phyloP scores from a whole-genome alignment of 2,329 filamentous ascomycete species.

The Colletotrichum sojae region DNA sequence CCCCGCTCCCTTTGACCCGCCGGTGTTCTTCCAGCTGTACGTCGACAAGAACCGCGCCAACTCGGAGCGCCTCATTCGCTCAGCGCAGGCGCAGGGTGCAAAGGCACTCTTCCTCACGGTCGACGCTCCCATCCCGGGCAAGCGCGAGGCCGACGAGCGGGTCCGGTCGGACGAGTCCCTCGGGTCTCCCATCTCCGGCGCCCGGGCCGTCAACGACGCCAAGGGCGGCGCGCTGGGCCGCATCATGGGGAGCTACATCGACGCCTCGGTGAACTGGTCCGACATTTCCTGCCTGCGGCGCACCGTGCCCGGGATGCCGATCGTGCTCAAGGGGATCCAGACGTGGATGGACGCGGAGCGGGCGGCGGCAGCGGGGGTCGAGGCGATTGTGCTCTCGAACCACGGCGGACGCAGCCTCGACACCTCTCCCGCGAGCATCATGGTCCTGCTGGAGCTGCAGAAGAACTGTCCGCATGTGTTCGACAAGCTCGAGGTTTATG shows the following conservation, averaged over 20 bases:
- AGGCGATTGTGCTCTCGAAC: slow-evolving; percentile 79
- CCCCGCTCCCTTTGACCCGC: slow-evolving; percentile 45
- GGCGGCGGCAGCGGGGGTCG: slow-evolving; percentile 71
- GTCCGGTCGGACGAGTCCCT: slow-evolving; percentile 63
- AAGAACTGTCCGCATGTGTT: slow-evolving; percentile 73
- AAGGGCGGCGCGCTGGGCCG: slow-evolving; percentile 70
- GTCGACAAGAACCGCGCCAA: slow-evolving; percentile 69
- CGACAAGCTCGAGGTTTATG: slow-evolving; percentile 70
- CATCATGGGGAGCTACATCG: slow-evolving; percentile 70
- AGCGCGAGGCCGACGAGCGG: slow-evolving; percentile 65
- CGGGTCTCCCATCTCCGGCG: slow-evolving; percentile 64
- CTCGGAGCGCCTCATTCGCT: slow-evolving; percentile 63
- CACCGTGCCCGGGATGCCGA: slow-evolving; percentile 65
- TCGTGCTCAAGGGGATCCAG: slow-evolving; percentile 81
- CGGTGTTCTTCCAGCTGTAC: slow-evolving; percentile 73
- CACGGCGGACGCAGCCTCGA: slow-evolving; percentile 75
- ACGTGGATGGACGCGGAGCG: slow-evolving; percentile 73
- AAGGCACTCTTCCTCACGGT: slow-evolving; percentile 71
- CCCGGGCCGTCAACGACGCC: slow-evolving; percentile 63
- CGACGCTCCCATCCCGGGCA: slow-evolving; percentile 70
- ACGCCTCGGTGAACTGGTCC: slow-evolving; percentile 71
- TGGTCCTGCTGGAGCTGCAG: slow-evolving; percentile 75
- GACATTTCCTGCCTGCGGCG: slow-evolving; percentile 77
- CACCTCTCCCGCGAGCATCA: slow-evolving; percentile 66
- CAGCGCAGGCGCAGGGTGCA: slow-evolving; percentile 62